These are phyloP conservation scores for Leccinum variicolor DNA, from an alignment of 768 basidiomycete genomes.

Conservation along the genomic window DNA sequence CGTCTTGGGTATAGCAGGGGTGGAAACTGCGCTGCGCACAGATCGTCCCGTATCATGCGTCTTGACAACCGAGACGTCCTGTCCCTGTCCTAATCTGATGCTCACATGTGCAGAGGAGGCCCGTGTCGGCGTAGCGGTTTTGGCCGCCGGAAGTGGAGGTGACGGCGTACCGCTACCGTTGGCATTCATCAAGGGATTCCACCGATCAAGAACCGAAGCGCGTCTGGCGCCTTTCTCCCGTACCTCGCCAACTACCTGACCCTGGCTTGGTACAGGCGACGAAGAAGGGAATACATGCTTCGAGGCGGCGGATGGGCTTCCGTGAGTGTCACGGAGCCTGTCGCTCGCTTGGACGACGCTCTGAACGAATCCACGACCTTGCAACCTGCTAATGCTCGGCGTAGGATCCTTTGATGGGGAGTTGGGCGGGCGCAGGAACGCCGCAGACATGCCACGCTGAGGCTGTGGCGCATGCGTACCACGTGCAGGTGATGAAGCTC, in stretches of 20 bases:
- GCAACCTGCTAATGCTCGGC: slow-evolving; percentile 76
- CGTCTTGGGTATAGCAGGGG: slow-evolving; percentile 33
- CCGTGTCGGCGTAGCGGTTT: slow-evolving; percentile 39
- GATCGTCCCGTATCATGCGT: slow-evolving; percentile 32
- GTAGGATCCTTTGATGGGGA: slow-evolving; percentile 66
- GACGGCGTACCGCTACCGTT: slow-evolving; percentile 34
- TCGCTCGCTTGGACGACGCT: slow-evolving; percentile 73
- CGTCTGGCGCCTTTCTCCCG: slow-evolving; percentile 37
- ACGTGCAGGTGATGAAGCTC: slow-evolving; percentile 39
- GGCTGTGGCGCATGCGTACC: slow-evolving; percentile 40
- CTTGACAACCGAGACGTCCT: slow-evolving; percentile 23
- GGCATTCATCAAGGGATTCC: slow-evolving; percentile 46
- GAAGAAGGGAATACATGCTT: slow-evolving; percentile 27
- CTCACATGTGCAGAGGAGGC: slow-evolving; percentile 37
- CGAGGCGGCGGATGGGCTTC: slow-evolving; percentile 29
- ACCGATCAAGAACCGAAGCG: slow-evolving; percentile 65
- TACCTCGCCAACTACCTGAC: slow-evolving; percentile 28
- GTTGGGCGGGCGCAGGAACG: slow-evolving; percentile 49
- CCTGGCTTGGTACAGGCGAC: slow-evolving; percentile 32
- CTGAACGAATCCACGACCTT: slow-evolving; percentile 85
- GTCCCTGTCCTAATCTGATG: slow-evolving; percentile 17
- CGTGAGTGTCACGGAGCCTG: slow-evolving; percentile 40
- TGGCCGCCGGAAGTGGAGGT: slow-evolving; percentile 34
- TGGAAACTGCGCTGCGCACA: slow-evolving; percentile 41
- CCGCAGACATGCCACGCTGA: slow-evolving; percentile 48